Percentiles rank a stretch among this genome's conserved stretches.
phyloP scores from a whole-genome alignment of 2,329 filamentous ascomycete species.

The Plenodomus tracheiphilus region DNA sequence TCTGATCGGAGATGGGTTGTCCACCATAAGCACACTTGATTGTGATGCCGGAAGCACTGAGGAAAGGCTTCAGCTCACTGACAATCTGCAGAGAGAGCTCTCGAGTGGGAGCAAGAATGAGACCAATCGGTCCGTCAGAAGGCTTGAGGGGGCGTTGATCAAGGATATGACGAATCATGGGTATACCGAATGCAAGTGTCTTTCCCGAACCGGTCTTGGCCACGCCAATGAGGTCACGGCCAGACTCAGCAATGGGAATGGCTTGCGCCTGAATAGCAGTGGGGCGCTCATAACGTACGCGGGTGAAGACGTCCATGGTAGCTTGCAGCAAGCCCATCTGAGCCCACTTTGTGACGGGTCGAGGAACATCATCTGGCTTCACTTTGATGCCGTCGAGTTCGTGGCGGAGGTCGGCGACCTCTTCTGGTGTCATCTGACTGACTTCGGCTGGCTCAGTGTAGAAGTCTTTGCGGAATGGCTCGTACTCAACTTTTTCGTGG shows the following conservation, averaged over 20 bases:
- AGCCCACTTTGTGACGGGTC: constrained; percentile 94
- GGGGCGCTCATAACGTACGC: constrained; percentile 81
- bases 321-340: constrained; percentile 89
- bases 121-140: constrained; percentile 81
- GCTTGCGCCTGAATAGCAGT: constrained; percentile 96
- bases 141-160: constrained; percentile 82
- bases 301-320: constrained; percentile 81
- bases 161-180: constrained; percentile 98
- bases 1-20: constrained; percentile 95
- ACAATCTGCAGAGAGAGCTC: constrained; percentile 94
- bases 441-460: constrained; percentile 90
- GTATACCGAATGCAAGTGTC: constrained; percentile 90
- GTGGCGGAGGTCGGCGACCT: constrained; percentile 77
- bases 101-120: constrained; percentile 93
- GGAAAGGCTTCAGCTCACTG: constrained; percentile 89
- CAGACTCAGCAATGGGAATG: constrained; percentile 92
- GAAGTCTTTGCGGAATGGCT: constrained; percentile 89
- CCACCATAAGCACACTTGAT: constrained; percentile 94
- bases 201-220: constrained; percentile 98
- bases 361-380: constrained; percentile 73
- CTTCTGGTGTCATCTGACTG: constrained; percentile 78
- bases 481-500: constrained; percentile 82
- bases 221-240: constrained; percentile 91
- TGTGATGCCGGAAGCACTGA: constrained; percentile 81
- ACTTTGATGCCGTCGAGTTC: constrained; percentile 97